Percentiles rank a stretch among this genome's conserved stretches.
Evolutionary conservation across 176 grass and related monocot species (phyloP).

Genomic region (Cenchrus americanus): DNA sequence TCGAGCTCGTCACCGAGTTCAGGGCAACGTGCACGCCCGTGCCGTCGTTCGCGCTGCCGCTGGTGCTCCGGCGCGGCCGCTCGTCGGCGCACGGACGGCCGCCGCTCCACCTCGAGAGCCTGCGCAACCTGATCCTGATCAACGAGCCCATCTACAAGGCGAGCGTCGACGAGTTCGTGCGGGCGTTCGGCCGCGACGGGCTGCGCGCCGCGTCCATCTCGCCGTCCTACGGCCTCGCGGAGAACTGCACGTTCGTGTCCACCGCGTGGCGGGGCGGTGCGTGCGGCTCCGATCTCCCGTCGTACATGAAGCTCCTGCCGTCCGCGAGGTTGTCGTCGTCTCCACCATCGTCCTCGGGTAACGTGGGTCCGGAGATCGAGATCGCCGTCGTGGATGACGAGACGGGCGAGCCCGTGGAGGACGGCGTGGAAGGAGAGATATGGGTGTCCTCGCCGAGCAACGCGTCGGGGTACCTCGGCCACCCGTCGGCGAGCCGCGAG

Average conservation of each 20-base stretch:
- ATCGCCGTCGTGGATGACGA: conserved; percentile 57
- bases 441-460: conserved; percentile 76
- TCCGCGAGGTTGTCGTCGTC: conserved; percentile 48
- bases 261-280: conserved; percentile 49
- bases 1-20: conserved; percentile 66
- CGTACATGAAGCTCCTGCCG: conserved; percentile 55
- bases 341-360: neutral
- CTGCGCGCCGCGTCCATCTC: conserved; percentile 43
- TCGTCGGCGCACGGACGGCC: neutral
- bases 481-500: conserved; percentile 53
- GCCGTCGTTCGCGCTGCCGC: conserved; percentile 60
- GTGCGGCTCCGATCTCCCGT: neutral
- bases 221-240: conserved; percentile 62
- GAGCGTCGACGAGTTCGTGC: conserved; percentile 51
- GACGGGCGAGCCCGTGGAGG: conserved; percentile 49
- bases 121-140: conserved; percentile 66
- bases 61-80: conserved; percentile 42
- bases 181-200: conserved; percentile 33
- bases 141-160: conserved; percentile 62
- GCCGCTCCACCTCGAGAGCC: conserved; percentile 46
- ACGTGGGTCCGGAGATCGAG: conserved; percentile 41
- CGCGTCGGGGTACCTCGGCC: conserved; percentile 61
- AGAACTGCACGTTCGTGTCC: conserved; percentile 78
- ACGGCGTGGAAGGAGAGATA: conserved; percentile 65
- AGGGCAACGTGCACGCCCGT: conserved; percentile 62